phyloP scores from a whole-genome alignment of 148 eudicot species.

The Vaccinium corymbosum region DNA sequence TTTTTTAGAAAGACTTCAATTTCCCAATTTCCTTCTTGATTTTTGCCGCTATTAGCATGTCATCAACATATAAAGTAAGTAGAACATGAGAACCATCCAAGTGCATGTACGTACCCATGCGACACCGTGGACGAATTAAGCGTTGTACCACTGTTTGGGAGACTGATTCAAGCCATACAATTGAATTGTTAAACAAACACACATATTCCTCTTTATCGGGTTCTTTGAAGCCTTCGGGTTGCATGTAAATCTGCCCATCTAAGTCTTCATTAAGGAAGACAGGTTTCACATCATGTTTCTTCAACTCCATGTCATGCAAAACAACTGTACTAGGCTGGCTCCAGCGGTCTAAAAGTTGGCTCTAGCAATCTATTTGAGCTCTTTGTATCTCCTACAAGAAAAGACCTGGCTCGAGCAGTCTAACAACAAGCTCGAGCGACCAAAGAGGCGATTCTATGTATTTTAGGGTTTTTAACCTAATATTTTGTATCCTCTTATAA shows the following conservation, averaged over 20 bases:
- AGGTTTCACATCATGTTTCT: not conserved
- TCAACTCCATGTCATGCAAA: not conserved
- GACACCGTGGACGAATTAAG: not conserved
- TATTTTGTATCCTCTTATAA: too few relatives aligned
- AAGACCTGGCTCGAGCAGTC: too few relatives aligned
- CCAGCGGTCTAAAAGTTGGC: too few relatives aligned
- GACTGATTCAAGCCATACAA: not conserved
- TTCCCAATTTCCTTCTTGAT: not conserved
- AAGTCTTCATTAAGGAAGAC: not conserved
- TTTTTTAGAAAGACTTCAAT: too few relatives aligned
- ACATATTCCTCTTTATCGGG: not conserved
- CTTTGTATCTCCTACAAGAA: too few relatives aligned
- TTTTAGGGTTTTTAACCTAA: too few relatives aligned
- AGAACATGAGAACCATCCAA: not conserved
- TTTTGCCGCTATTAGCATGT: not conserved
- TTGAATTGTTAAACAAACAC: not conserved
- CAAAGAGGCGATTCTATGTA: too few relatives aligned
- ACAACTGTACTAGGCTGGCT: not conserved
- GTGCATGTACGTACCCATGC: not conserved
- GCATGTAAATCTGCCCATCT: not conserved
- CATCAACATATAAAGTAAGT: not conserved
- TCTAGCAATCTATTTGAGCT: too few relatives aligned
- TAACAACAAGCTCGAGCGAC: too few relatives aligned
- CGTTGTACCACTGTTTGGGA: not conserved
- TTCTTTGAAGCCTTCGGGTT: not conserved